Base-by-base conservation (phyloP, 345 rosid species). In the Abelmoschus esculentus region DNA sequence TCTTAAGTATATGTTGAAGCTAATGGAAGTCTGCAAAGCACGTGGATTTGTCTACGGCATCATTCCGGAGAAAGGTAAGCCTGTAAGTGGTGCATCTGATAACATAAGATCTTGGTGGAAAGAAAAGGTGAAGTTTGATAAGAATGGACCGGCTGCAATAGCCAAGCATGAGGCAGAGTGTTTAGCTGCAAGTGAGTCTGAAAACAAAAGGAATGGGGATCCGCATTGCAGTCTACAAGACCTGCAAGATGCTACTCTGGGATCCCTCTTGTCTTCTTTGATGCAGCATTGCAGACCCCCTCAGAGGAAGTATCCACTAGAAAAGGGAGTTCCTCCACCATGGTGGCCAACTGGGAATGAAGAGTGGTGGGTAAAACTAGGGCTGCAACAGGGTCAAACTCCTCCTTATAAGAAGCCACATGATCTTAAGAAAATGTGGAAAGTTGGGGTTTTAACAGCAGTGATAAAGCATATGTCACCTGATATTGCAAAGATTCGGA, bases 231-330 rank as follows among this genome's bases (percentile, higher is more conserved):
- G 83, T 71, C 96, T 95, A 5, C 97, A 87, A 76, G 99, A 95
- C 70, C 76, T 96, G 60, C 99, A 96, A 78, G 99, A 92, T 85
- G 98, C 99, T n/a, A 96, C 99, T 68, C 76, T 96, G 34, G 99
- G 99, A 22, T 92, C 98, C 61, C 78, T 96, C 8, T 74, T 96
- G 73, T 96, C 99, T 47, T 90, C 99, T 73, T 83, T 96, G 81
- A 96, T 96, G 97, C 98, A 96, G 77, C 99, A 96, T 38, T 96
- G 99, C 76, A 89, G 90, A 75, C 99, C 98, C 15, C 98, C 99
- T 34, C 99, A 96, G 75, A 85, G 99, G 78, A 92, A 90, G 83
- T 96, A 78, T 77, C 99, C 98, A 9, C 77, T 96, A 73, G 98
- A 96, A 79, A 92, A 90, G 82, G 87, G 87, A 15, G 77, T 75